Percentiles rank a stretch among this genome's conserved stretches.
Evolutionary conservation across 148 eudicot genomes (phyloP).

Genomic region (Fallopia convolvulus): DNA sequence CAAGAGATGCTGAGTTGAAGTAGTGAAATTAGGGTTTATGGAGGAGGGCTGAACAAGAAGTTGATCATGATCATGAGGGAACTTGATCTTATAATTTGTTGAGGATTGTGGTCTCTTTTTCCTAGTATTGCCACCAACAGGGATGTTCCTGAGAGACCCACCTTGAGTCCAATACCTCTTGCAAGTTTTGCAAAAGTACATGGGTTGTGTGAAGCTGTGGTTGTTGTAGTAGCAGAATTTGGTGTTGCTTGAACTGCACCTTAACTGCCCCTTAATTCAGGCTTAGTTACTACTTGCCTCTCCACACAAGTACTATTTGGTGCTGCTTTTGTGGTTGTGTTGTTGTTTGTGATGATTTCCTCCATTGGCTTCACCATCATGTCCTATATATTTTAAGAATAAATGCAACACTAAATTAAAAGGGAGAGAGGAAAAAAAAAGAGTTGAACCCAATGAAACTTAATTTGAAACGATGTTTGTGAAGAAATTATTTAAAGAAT

Average conservation of each 20-base stretch:
- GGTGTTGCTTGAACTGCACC: slow-evolving; percentile 35
- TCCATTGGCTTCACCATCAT: slow-evolving; percentile 20
- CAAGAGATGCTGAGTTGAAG: slow-evolving; percentile 15
- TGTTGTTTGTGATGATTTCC: neutral
- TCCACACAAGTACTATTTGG: slow-evolving; percentile 4
- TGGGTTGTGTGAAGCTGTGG: slow-evolving; percentile 37
- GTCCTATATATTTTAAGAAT: slow-evolving; percentile 11
- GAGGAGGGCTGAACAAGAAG: neutral
- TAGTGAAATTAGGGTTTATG: slow-evolving; percentile 25
- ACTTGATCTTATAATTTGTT: slow-evolving; percentile 19
- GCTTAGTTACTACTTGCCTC: slow-evolving; percentile 21
- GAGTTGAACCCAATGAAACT: neutral
- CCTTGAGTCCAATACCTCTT: slow-evolving; percentile 40
- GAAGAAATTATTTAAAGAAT: neutral
- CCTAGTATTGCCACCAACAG: slow-evolving; percentile 37
- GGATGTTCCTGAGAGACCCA: slow-evolving; percentile 34
- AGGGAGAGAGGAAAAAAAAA: neutral
- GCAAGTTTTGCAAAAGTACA: slow-evolving; percentile 42
- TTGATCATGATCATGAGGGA: slow-evolving; percentile 2
- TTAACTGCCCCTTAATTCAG: too few relatives aligned
- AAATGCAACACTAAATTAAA: slow-evolving; percentile 6
- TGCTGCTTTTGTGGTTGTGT: neutral
- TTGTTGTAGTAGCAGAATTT: slow-evolving; percentile 45
- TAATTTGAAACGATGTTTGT: neutral
- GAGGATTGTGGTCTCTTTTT: slow-evolving; percentile 22